Evolutionary conservation across 352 stramenopile species (phyloP).

Genomic region (Phytophthora nicotianae): DNA sequence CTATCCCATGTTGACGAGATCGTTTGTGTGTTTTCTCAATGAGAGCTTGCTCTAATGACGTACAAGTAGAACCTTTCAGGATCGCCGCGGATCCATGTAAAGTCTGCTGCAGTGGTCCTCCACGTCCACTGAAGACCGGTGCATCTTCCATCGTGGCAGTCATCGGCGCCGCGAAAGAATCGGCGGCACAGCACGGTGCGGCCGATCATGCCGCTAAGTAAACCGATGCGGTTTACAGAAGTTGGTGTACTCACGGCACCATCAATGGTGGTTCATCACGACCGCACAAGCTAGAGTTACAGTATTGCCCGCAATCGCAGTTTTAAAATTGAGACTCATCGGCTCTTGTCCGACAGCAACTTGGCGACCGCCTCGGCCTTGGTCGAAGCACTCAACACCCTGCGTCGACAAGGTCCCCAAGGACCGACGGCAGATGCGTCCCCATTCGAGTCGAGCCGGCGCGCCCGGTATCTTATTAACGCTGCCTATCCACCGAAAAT

Average conservation of each 20-base stretch:
- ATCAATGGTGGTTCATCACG: conserved; percentile 7
- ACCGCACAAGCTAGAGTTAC: conserved; percentile 23
- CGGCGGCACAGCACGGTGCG: conserved; percentile 3
- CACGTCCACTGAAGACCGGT: neutral
- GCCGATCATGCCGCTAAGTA: conserved; percentile 11
- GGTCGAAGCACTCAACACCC: conserved; percentile 7
- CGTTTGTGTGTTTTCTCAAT: too few species aligned
- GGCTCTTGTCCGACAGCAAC: conserved; percentile 8
- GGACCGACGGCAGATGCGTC: neutral
- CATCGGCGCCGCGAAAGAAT: conserved; percentile 22
- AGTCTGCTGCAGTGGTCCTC: neutral
- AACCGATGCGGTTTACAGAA: conserved; percentile 8
- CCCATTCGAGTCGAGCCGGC: conserved; percentile 5
- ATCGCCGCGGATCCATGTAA: conserved; percentile 1
- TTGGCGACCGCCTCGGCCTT: conserved; percentile 14
- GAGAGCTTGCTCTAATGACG: too few species aligned
- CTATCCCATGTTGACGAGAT: conserved; percentile 15
- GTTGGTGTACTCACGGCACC: neutral
- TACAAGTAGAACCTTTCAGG: too few species aligned
- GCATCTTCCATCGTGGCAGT: neutral
- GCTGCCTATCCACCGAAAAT: conserved; percentile 1
- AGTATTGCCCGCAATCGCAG: conserved; percentile 15
- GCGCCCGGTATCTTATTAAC: neutral
- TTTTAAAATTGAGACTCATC: conserved; percentile 7
- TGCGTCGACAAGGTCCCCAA: conserved; percentile 8